Conservation (phyloP, 306 rosid species). For the Chamaecrista fasciculata region DNA sequence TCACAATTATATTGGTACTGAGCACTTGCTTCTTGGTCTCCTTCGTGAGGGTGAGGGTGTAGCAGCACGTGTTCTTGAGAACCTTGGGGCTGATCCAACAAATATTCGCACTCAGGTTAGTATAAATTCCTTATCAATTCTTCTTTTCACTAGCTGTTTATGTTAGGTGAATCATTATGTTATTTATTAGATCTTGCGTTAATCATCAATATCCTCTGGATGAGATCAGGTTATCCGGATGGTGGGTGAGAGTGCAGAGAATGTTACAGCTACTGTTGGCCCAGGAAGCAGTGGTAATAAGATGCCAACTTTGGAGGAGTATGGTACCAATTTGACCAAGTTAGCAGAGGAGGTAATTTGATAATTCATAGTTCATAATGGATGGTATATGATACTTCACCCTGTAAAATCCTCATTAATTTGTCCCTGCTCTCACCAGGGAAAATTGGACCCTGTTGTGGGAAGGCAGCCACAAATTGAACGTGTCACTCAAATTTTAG, state of each 20-base stretch:
- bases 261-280: slow-evolving; percentile 74
- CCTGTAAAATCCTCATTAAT: background rate
- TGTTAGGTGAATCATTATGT: background rate
- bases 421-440: slow-evolving; percentile 40
- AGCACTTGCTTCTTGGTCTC: slow-evolving; percentile 95
- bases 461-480: slow-evolving; percentile 96
- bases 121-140: background rate
- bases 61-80: slow-evolving; percentile 97
- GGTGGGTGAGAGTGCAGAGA: slow-evolving; percentile 91
- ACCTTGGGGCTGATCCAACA: slow-evolving; percentile 89
- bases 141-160: background rate
- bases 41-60: slow-evolving; percentile 99
- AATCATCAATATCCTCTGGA: slow-evolving; percentile 1
- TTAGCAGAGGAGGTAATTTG: slow-evolving; percentile 83
- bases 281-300: slow-evolving; percentile 67
- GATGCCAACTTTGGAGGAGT: slow-evolving; percentile 88
- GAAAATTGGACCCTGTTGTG: slow-evolving; percentile 92
- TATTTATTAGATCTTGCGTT: background rate
- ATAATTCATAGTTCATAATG: background rate
- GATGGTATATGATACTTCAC: slow-evolving; percentile 12
- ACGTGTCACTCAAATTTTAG: slow-evolving; percentile 91
- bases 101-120: slow-evolving; percentile 91
- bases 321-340: slow-evolving; percentile 94
- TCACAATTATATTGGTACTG: slow-evolving; percentile 93
- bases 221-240: slow-evolving; percentile 74